Base-by-base conservation (phyloP, 1,139 yeast species). In the Pichia sp. region DNA sequence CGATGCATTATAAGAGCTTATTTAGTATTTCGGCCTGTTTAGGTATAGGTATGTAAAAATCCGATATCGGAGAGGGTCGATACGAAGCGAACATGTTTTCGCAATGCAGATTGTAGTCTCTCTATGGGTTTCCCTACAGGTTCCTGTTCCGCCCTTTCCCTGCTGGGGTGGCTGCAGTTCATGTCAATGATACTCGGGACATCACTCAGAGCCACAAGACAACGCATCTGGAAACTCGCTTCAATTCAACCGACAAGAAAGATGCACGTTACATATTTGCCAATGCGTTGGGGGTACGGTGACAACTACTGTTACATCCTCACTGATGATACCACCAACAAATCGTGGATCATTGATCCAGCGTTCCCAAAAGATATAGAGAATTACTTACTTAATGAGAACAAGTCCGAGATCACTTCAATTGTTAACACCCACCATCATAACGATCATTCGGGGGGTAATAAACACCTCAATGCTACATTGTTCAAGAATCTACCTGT, bases 371-470 rank as follows among this genome's bases (percentile, higher is more conserved):
- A 46, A 5, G 61, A 57, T 37, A 68, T 66, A 3, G 38, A 66
- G 20, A 60, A 66, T 22, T 55, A 58, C 33, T 52, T 69, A 40
- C 52, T 55, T 19, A 42, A 53, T 2, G 67, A 66, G 23, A 55
- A 59, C 33, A 44, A 49, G 27, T 49, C 63, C 14, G 62, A 67
- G 23, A 62, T 88, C 40, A 67, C 68, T 34, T 87, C 91, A 1
- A 81, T 91, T 43, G 94, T 85, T 37, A 91, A 91, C 58, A 91
- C 98, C 1, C 98, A 91, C 55, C 97, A 93, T 56, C 98, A 91
- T 57, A 74, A 77, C 51, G 99, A 91, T 55, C 98, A 91, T 60
- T 70, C 96, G 1, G 96, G 85, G 17, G 99, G 99, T 2, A 91
- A 91, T 55, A 59, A 63, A 22, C 66, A 61, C 19, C 50, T 75